Base-by-base conservation (phyloP, 2,329 filamentous ascomycete species). In the Talaromyces rugulosus region DNA sequence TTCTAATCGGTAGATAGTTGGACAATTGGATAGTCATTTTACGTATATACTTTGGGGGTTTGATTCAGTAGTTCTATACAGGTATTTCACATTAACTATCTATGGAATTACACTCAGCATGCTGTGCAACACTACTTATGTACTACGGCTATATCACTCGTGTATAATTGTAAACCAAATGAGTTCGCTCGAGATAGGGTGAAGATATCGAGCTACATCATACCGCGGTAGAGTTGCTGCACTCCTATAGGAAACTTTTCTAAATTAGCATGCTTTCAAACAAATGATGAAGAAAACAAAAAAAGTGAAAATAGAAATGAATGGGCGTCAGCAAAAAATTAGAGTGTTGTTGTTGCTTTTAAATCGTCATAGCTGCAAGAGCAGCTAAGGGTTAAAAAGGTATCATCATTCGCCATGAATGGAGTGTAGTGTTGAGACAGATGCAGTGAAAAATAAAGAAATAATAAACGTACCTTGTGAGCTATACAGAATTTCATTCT, bases 291-390 rank as follows among this genome's bases (percentile, higher is more conserved):
- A 16, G 5, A n/a, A 53, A 16, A 53, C 16, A 23, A 30, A 30
- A 53, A 53, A 5, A 16, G 31, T 14, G 30, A 31, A 30, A 30
- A 56, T 27, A 56, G 5, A 16, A 42, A 30, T 33, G 36, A 54
- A 30, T 59, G 56, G 73, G 74, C 72, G 77, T 88, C 85, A 87
- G 83, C 75, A 87, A 88, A 87, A 88, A 88, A 88, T 87, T 87
- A 88, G 85, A 88, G 84, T 87, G 81, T 84, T 84, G 80, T 83
- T 85, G 84, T 85, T 86, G 82, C 81, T 67, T 81, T 73, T 82
- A 77, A 67, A 74, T 86, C 84, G 78, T 85, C 85, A 87, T 76
- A 62, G 80, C 70, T 65, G 65, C 67, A 68, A 47, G 70, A 66
- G 64, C 65, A 71, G 72, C 74, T 87, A 81, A 80, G 85, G 80